Evolutionary conservation across 1,284 basidiomycete genomes (phyloP).

Genomic region (Austroboletus niveus): DNA sequence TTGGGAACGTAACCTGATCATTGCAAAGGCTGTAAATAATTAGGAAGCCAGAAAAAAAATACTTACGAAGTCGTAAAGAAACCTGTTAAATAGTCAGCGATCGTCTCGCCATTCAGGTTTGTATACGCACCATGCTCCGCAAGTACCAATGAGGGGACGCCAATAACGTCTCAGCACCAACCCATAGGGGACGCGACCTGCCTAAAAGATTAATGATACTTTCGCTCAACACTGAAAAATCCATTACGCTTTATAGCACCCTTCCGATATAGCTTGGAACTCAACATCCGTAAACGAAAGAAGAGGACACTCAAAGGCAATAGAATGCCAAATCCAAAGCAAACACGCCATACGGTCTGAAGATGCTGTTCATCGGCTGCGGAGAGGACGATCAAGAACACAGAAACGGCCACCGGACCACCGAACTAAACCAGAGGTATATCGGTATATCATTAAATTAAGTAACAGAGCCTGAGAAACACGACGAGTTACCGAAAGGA

Average conservation of each 20-base stretch:
- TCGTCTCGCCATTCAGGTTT: not conserved
- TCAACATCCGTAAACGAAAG: conserved; percentile 73
- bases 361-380: conserved; percentile 65
- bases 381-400: conserved; percentile 72
- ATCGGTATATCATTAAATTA: conserved; percentile 14
- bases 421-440: conserved; percentile 47
- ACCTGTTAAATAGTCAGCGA: conserved; percentile 41
- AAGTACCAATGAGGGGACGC: conserved; percentile 66
- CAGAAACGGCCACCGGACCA: conserved; percentile 64
- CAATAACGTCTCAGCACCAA: conserved; percentile 69
- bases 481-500: conserved; percentile 43
- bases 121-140: conserved; percentile 58
- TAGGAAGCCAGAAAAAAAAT: not conserved
- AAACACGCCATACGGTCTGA: conserved; percentile 72
- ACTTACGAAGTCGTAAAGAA: conserved; percentile 70
- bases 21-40: not conserved
- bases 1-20: conserved; percentile 64
- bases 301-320: conserved; percentile 70
- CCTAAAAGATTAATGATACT: conserved; percentile 8
- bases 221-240: not conserved
- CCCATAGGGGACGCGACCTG: conserved; percentile 60
- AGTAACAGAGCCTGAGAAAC: conserved; percentile 5
- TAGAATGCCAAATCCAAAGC: conserved; percentile 70
- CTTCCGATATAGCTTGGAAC: conserved; percentile 61
- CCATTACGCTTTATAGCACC: conserved; percentile 61